Percentiles rank a stretch among this genome's conserved stretches.
Conservation (phyloP, 768 basidiomycete genomes). For the Phanerochaete carnosa region DNA sequence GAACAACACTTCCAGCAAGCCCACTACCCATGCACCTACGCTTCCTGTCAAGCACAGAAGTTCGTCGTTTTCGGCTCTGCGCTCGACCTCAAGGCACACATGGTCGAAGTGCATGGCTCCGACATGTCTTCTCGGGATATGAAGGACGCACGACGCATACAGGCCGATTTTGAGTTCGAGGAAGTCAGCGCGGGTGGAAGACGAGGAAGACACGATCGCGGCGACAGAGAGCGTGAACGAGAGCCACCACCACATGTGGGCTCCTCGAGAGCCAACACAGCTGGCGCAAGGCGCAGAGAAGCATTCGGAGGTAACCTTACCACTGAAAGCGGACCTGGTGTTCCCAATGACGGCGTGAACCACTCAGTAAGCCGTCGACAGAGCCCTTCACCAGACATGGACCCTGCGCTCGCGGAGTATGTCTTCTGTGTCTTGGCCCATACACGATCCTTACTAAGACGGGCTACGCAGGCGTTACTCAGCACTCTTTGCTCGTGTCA, state of each 20-base stretch:
- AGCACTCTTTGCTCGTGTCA: constrained; percentile 62
- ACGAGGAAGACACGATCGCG: constrained; percentile 43
- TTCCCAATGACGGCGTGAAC: constrained; percentile 25
- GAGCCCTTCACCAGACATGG: constrained; percentile 42
- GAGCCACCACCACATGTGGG: constrained; percentile 39
- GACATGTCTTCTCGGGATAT: constrained; percentile 70
- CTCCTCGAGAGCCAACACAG: constrained; percentile 24
- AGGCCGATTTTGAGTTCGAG: constrained; percentile 64
- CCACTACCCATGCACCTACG: constrained; percentile 77
- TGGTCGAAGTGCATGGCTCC: constrained; percentile 77
- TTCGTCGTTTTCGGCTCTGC: constrained; percentile 91
- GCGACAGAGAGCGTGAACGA: constrained; percentile 50
- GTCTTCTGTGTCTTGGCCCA: background rate
- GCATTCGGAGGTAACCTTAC: constrained; percentile 64
- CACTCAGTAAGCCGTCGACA: constrained; percentile 25
- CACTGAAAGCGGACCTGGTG: constrained; percentile 23
- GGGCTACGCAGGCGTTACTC: constrained; percentile 55
- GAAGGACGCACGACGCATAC: constrained; percentile 64
- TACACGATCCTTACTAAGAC: background rate
- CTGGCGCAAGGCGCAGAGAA: constrained; percentile 47
- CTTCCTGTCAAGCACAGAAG: constrained; percentile 76
- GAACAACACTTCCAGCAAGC: constrained; percentile 72
- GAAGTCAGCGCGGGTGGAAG: constrained; percentile 46
- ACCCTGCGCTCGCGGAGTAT: constrained; percentile 55
- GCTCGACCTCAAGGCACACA: constrained; percentile 89